Evolutionary conservation across 352 stramenopile species (phyloP).

Genomic region (Globisporangium cystogenes): DNA sequence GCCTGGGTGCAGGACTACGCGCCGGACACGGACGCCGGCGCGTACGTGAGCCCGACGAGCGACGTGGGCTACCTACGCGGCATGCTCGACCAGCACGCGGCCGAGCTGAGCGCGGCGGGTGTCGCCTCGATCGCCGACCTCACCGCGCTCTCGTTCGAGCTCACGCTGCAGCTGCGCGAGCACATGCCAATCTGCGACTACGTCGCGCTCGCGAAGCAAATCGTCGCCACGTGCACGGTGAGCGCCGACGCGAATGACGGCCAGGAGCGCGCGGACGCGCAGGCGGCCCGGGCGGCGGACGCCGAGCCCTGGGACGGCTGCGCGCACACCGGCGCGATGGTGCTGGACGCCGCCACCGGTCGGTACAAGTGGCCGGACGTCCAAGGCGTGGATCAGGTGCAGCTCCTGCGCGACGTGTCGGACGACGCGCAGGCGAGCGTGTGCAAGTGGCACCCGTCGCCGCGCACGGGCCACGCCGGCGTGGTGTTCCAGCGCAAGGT

Average conservation of each 20-base stretch:
- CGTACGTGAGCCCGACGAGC: constrained; percentile 44
- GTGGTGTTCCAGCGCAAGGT: constrained; percentile 74
- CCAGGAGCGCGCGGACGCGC: constrained; percentile 32
- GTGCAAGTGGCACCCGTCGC: constrained; percentile 56
- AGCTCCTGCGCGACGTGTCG: constrained; percentile 56
- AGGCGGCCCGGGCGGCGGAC: constrained; percentile 29
- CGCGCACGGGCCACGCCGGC: constrained; percentile 57
- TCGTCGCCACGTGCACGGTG: constrained; percentile 51
- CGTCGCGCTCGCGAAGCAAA: constrained; percentile 49
- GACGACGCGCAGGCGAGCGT: constrained; percentile 53
- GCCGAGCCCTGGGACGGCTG: constrained; percentile 47
- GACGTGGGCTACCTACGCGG: constrained; percentile 40
- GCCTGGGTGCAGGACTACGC: constrained; percentile 51
- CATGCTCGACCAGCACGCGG: constrained; percentile 48
- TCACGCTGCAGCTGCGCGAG: constrained; percentile 39
- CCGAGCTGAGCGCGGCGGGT: constrained; percentile 40
- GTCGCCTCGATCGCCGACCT: constrained; percentile 84
- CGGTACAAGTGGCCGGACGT: constrained; percentile 53
- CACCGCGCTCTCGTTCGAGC: constrained; percentile 39
- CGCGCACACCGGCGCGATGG: constrained; percentile 35
- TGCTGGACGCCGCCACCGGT: constrained; percentile 31
- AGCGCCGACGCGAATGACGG: constrained; percentile 37
- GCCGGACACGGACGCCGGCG: constrained; percentile 16
- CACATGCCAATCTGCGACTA: constrained; percentile 71
- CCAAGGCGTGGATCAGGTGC: constrained; percentile 56